Base-by-base conservation (phyloP, 208 protist genomes). In the Leishmania major region DNA sequence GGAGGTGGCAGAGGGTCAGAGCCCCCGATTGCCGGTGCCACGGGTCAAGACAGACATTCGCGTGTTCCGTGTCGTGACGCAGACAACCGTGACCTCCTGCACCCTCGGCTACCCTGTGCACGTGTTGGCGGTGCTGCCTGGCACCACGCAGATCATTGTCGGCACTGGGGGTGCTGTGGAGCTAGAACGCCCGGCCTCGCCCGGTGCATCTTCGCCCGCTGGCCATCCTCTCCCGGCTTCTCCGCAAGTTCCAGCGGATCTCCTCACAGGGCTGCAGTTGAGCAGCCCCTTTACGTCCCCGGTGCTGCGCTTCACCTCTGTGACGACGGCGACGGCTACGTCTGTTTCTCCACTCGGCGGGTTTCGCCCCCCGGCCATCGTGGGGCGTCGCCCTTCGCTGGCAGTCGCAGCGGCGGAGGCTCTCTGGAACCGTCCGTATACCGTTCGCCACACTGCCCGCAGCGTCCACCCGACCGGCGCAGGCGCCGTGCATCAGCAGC, bases 41-140 rank as follows among this genome's bases (percentile, higher is more conserved):
- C 55, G 60, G 6, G 51, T 57, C 35, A 74, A 53, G 51, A 82
- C 78, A 0, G 74, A 77, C 28, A 37, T 86, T 57, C 83, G 77
- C 40, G 77, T 86, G 19, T 79, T 70, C 17, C 83, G 78, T 47
- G 40, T 86, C 0, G 83, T 71, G 22, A 76, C 77, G 55, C 59
- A 86, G 45, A 82, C 77, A 22, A 80, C 76, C 11, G 78, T 82
- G 10, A 53, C 83, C n/a, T 86, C 73, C 43, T 86, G 83, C 78
- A 79, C 64, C 31, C 83, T 86, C 55, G 83, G 77, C 75, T 86
- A 86, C 74, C 83, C 83, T 2, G 83, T 82, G 5, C 78, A 40
- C 31, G 1, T 79, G 45, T 35, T 86, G 45, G 22, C 37, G 3
- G 83, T 76, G 37, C 43, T 79, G 53, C 37, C 78, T 4, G 83